Evolutionary conservation across 306 rosid species (phyloP).

Genomic region (Abrus pulchellus): DNA sequence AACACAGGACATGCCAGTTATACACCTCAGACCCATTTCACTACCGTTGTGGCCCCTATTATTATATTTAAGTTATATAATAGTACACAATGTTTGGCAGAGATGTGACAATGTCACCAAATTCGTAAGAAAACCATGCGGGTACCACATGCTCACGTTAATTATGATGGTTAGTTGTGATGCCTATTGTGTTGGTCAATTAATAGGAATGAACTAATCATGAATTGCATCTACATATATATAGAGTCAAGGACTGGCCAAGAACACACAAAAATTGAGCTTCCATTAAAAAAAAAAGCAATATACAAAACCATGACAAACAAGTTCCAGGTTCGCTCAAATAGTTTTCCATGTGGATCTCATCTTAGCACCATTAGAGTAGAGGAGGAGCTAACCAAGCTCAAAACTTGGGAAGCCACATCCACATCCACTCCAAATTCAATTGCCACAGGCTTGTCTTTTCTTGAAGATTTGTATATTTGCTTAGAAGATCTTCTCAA

Average conservation of each 20-base stretch:
- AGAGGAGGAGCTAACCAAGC: conserved; percentile 62
- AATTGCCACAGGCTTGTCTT: conserved; percentile 46
- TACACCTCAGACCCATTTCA: conserved; percentile 27
- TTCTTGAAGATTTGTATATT: conserved; percentile 61
- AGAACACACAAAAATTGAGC: conserved; percentile 18
- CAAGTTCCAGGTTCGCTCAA: conserved; percentile 61
- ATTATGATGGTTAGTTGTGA: too few relatives aligned
- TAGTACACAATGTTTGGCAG: neutral
- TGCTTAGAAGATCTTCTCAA: conserved; percentile 68
- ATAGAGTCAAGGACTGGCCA: conserved; percentile 23
- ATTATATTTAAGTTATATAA: too few relatives aligned
- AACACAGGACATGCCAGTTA: conserved; percentile 47
- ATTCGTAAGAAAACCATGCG: too few relatives aligned
- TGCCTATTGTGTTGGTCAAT: neutral
- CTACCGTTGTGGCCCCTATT: neutral
- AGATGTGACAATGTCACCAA: too few relatives aligned
- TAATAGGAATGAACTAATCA: neutral
- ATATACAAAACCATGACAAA: conserved; percentile 54
- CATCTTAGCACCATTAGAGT: conserved; percentile 63
- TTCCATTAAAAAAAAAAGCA: neutral
- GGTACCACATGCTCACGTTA: too few relatives aligned
- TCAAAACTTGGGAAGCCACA: conserved; percentile 57
- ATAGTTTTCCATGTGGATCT: conserved; percentile 75
- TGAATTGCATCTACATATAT: conserved; percentile 12
- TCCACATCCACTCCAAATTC: conserved; percentile 56